A percentile compares a stretch with the other conserved stretches of the same genome.
Conservation (phyloP, 495 filamentous ascomycete species). For the Choiromyces venosus region DNA sequence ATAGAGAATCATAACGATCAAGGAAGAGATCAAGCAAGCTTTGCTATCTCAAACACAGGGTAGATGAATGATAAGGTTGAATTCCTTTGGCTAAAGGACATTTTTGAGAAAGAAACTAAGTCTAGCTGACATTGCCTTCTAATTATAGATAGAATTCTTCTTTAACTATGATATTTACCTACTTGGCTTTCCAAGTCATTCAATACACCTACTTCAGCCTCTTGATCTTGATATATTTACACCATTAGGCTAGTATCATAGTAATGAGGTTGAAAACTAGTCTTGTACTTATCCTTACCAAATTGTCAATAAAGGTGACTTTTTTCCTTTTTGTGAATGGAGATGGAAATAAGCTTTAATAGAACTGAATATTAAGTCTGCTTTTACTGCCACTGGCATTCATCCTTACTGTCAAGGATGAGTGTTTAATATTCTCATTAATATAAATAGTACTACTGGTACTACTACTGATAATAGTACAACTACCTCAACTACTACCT, state of each 20-base stretch:
- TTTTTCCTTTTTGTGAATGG: conserved; percentile 14
- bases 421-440: conserved; percentile 2
- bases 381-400: conserved; percentile 13
- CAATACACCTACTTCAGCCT: background rate
- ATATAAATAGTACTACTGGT: too few species aligned
- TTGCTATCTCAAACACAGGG: conserved; percentile 10
- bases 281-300: conserved; percentile 7
- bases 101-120: conserved; percentile 13
- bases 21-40: conserved; percentile 10
- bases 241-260: conserved; percentile 10
- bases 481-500: conserved; percentile 5
- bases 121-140: conserved; percentile 4
- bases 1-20: conserved; percentile 12
- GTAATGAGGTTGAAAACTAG: conserved; percentile 11
- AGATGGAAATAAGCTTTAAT: conserved; percentile 5
- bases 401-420: background rate
- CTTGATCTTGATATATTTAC: conserved; percentile 11
- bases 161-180: background rate
- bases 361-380: conserved; percentile 13
- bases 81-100: conserved; percentile 7
- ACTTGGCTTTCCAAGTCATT: too few species aligned
- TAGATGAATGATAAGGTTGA: conserved; percentile 14
- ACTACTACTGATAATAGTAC: background rate
- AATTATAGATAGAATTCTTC: conserved; percentile 22
- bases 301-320: conserved; percentile 4